Evolutionary conservation across 1,284 basidiomycete genomes (phyloP), one percentile per base, ranked within the genome.

Genomic region (Moesziomyces globuligerus): DNA sequence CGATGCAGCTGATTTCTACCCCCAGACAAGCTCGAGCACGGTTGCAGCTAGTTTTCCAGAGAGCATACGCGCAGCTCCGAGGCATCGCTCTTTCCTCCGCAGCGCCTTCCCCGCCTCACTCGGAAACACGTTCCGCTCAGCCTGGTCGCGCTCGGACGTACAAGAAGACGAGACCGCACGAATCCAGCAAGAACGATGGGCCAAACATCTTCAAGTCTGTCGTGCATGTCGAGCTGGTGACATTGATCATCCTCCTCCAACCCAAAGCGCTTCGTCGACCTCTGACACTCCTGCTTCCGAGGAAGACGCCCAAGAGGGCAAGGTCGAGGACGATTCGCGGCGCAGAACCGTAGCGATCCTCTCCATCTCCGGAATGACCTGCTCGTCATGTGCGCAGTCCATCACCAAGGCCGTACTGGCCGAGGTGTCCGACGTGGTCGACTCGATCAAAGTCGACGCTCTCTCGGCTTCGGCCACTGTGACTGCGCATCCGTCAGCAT

Each of bases 191-290:
- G 17, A 74, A 77, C 38, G 61, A 66, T 57, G 68, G 70, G 46
- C 58, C 54, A 52, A 39, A n/a, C 84, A 85, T 61, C 54, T 83
- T 15, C 76, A 81, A 26, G 74, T 72, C 52, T 85, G 84, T 51
- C 60, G 74, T 29, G 79, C 77, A 3, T 85, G 84, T 57, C 78
- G 80, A 39, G 76, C 66, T 28, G 65, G 76, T n/a, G 25, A 11
- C 17, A 28, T 32, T 18, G 21, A 21, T 21, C 47, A 42, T 11
- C 7, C 18, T 18, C 18, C 29, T 1, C 13, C 18, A 7, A 13
- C 10, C 2, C 39, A 39, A 11, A 1, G 17, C 3, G 37, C 25
- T 13, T 17, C 18, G 7, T 18, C 29, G 5, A 7, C 13, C 23
- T 8, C 7, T 9, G n/a, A 34, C 10, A n/a, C n/a, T n/a, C n/a